A percentile compares a stretch with the other conserved stretches of the same genome.
Conservation (phyloP, 805 yeast genomes). For the Maudiozyma pseudohumilis region DNA sequence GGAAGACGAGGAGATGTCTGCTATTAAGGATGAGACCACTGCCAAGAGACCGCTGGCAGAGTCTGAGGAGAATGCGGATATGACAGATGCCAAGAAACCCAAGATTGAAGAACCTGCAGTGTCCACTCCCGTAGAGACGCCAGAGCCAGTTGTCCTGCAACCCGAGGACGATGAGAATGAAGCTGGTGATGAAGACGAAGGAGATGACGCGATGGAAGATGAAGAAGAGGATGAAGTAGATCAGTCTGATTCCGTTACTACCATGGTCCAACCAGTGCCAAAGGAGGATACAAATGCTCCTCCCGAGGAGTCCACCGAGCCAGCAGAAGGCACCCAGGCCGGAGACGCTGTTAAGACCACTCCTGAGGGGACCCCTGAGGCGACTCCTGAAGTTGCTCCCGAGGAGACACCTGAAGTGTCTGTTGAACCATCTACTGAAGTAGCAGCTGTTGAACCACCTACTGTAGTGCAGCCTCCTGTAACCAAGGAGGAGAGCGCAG, state of each 20-base stretch:
- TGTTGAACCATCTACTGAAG: neutral
- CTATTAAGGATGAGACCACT: neutral
- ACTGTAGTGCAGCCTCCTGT: neutral
- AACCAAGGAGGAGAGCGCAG: constrained; percentile 7
- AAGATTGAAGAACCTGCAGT: neutral
- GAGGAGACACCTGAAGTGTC: neutral
- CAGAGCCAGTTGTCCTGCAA: neutral
- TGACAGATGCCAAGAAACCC: constrained; percentile 14
- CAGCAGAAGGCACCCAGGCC: no score
- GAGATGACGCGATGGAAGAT: constrained; percentile 11
- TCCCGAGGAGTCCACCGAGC: no score
- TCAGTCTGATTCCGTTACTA: no score
- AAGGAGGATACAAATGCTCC: neutral
- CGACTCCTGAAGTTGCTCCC: no score
- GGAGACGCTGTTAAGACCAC: no score
- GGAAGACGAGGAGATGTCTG: neutral
- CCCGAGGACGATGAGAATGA: constrained; percentile 17
- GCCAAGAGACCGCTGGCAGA: neutral
- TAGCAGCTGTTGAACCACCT: neutral
- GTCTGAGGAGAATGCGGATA: constrained; percentile 6
- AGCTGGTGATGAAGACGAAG: constrained; percentile 21
- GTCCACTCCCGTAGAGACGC: neutral
- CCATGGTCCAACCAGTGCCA: neutral
- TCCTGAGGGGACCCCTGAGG: no score
- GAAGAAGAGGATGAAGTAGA: constrained; percentile 5